Base-by-base conservation (phyloP, 192 early-diverging fungal genomes). In the Rhizoclosmatium sp. region DNA sequence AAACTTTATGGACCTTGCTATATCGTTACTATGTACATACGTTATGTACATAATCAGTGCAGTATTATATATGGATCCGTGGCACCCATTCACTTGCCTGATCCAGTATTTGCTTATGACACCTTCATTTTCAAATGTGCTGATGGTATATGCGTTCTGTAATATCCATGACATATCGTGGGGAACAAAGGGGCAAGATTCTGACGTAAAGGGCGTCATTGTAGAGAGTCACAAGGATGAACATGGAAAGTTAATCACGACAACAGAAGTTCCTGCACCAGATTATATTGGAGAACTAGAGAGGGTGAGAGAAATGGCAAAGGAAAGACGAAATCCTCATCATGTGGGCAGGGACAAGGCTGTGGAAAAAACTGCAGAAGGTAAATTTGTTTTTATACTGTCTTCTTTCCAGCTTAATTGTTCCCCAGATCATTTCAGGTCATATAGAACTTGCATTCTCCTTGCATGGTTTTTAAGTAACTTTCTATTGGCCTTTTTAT, bases 101-200 rank as follows among this genome's bases (percentile, higher is more conserved):
- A 9, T 88, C 14, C 60, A 97, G 85, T 98, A 98, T 88, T 85
- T 94, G 83, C 83, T 95, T 78, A 90, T 96, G 75, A 83, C 95
- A 79, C 96, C 96, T 45, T 90, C 92, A 46, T 98, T 93, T 68
- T 87, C 94, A 78, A 98, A 97, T 87, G 96, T 98, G 80, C 85
- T 98, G 60, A 95, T 92, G 91, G 92, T 97, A 21, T 97, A 96
- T 67, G 94, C 96, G 2, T 59, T 51, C 47, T 84, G 3, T 31
- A 89, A 89, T 78, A 76, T 88, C 56, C 88, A 89, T 58, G 88
- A 89, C 75, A 69, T 97, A 59, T 85, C 82, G 4, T 90, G 89
- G 89, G 89, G 89, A 39, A 91, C 89, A 64, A 98, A 98, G 66
- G 87, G 87, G 46, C 92, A 92, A 75, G 84, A 82, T n/a, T 86